Evolutionary conservation across 495 filamentous ascomycete genomes (phyloP).

Genomic region (Jackrogersella minutella): DNA sequence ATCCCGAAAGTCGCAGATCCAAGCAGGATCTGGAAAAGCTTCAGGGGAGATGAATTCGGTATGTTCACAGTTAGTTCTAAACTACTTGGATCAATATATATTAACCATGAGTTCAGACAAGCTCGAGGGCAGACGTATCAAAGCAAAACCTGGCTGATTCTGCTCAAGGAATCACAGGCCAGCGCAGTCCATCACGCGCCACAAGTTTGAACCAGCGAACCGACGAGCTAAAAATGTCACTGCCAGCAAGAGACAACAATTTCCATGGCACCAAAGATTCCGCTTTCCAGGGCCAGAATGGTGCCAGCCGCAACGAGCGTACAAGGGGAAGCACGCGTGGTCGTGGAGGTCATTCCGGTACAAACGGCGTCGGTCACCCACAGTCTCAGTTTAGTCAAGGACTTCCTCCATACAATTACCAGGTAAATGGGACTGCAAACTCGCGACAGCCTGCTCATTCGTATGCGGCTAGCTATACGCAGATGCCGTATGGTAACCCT

Average conservation of each 20-base stretch:
- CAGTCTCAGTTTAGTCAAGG: slow-evolving; percentile 35
- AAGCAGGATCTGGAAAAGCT: slow-evolving; percentile 21
- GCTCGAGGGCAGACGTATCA: slow-evolving; percentile 28
- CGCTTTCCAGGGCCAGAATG: slow-evolving; percentile 31
- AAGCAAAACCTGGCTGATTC: slow-evolving; percentile 33
- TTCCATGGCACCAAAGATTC: slow-evolving; percentile 28
- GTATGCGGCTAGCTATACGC: slow-evolving; percentile 43
- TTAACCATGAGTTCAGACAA: slow-evolving; percentile 21
- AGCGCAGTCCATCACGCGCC: slow-evolving; percentile 7
- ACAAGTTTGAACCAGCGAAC: slow-evolving; percentile 22
- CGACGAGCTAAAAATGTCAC: slow-evolving; percentile 33
- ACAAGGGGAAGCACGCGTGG: slow-evolving; percentile 36
- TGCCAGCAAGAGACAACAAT: slow-evolving; percentile 32
- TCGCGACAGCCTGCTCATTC: slow-evolving; percentile 61
- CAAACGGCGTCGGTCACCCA: slow-evolving; percentile 33
- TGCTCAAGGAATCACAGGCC: slow-evolving; percentile 21
- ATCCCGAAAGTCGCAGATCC: slow-evolving; percentile 38
- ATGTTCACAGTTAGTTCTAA: slow-evolving; percentile 14
- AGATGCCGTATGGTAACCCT: slow-evolving; percentile 39
- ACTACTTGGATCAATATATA: neutral
- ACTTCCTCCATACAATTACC: slow-evolving; percentile 28
- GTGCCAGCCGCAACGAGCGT: slow-evolving; percentile 32
- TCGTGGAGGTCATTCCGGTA: slow-evolving; percentile 34
- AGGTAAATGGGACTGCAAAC: slow-evolving; percentile 44
- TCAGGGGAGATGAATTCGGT: slow-evolving; percentile 32